phyloP scores from a whole-genome alignment of 768 basidiomycete genomes.

The Brasilioporus rufonigricans region DNA sequence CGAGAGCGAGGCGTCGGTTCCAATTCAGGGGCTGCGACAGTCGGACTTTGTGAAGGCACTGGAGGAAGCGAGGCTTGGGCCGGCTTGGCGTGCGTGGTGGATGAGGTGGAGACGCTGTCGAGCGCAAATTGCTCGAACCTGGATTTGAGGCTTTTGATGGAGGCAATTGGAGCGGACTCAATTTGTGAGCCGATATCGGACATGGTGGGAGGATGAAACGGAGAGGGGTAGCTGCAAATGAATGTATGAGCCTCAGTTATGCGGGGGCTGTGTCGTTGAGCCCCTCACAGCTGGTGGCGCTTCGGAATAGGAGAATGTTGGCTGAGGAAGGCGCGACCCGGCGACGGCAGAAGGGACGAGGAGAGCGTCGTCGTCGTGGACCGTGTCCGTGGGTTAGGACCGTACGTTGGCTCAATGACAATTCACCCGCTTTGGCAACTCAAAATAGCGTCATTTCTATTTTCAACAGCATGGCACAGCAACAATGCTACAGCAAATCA shows the following conservation, averaged over 20 bases:
- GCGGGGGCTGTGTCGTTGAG: slow-evolving; percentile 1
- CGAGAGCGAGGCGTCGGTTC: slow-evolving; percentile 40
- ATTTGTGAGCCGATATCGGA: slow-evolving; percentile 30
- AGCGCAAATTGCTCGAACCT: slow-evolving; percentile 68
- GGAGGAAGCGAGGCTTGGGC: background rate
- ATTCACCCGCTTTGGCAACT: background rate
- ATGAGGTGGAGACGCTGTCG: slow-evolving; percentile 25
- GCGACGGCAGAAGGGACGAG: background rate
- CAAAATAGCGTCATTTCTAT: background rate
- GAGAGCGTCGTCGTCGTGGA: slow-evolving; percentile 7
- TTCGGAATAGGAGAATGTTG: background rate
- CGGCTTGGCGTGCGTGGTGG: slow-evolving; percentile 1
- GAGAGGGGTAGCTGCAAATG: background rate
- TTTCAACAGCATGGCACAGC: too few species aligned
- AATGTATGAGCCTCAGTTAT: slow-evolving; percentile 1
- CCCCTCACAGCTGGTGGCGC: background rate
- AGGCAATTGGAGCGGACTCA: slow-evolving; percentile 54
- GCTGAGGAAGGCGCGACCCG: background rate
- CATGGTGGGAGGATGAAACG: slow-evolving; percentile 9
- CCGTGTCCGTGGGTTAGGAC: background rate
- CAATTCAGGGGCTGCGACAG: slow-evolving; percentile 28
- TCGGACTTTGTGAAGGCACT: slow-evolving; percentile 8
- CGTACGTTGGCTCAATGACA: background rate
- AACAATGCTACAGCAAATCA: too few species aligned
- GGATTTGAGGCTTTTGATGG: slow-evolving; percentile 68